Percentiles rank a stretch among this genome's conserved stretches.
Conservation (phyloP, 768 basidiomycete genomes). For the Mycena latifolia region DNA sequence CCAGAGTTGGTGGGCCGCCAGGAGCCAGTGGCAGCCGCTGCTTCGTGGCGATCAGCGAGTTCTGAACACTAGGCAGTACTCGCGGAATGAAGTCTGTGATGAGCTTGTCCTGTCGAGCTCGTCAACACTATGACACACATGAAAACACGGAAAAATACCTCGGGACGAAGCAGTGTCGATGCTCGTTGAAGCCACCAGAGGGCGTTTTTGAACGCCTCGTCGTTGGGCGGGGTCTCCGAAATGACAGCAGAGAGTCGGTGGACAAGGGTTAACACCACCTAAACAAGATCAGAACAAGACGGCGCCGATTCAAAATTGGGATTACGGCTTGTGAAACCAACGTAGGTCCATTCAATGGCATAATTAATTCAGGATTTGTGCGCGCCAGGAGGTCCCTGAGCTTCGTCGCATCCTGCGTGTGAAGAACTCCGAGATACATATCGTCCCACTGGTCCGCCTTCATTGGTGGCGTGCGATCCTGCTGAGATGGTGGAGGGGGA, state of each 20-base stretch:
- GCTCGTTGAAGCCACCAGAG: slow-evolving; percentile 92
- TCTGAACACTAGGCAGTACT: slow-evolving; percentile 84
- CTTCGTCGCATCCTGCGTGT: slow-evolving; percentile 79
- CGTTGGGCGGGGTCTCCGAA: slow-evolving; percentile 80
- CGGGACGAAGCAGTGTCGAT: slow-evolving; percentile 76
- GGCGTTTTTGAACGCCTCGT: slow-evolving; percentile 85
- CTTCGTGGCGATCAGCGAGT: slow-evolving; percentile 81
- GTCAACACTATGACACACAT: neutral
- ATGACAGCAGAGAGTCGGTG: slow-evolving; percentile 82
- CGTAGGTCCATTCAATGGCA: slow-evolving; percentile 78
- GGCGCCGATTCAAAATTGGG: no score
- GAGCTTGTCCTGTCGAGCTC: slow-evolving; percentile 71
- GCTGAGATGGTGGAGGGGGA: slow-evolving; percentile 42
- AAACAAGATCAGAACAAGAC: no score
- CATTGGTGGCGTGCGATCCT: slow-evolving; percentile 66
- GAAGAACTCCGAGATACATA: slow-evolving; percentile 80
- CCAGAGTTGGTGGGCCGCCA: slow-evolving; percentile 74
- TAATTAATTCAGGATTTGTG: slow-evolving; percentile 83
- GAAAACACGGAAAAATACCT: slow-evolving; percentile 55
- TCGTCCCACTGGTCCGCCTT: slow-evolving; percentile 88
- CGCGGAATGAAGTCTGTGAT: slow-evolving; percentile 87
- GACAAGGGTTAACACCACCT: slow-evolving; percentile 45
- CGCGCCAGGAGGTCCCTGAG: slow-evolving; percentile 79
- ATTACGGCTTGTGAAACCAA: slow-evolving; percentile 85
- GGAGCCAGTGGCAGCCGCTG: slow-evolving; percentile 85